These are phyloP conservation scores for Isatis lusitanica DNA, from an alignment of 441 rosid species.

Conservation along the genomic window DNA sequence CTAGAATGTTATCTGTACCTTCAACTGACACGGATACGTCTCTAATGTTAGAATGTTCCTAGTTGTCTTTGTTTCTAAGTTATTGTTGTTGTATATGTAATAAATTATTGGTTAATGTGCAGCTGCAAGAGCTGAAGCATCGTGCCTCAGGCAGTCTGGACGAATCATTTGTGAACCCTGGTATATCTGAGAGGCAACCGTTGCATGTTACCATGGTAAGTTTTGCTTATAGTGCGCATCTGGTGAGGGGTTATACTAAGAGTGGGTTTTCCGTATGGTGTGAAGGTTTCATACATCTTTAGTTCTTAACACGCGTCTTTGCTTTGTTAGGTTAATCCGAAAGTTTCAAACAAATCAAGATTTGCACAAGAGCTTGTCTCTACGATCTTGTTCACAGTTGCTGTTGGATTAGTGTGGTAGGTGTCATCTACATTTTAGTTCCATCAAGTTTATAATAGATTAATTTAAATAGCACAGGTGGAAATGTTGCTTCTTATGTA, in stretches of 20 bases:
- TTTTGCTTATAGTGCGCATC: background rate
- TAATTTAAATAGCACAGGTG: background rate
- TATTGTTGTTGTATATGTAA: conserved; percentile 4
- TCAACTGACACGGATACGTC: background rate
- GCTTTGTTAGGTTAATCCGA: conserved; percentile 72
- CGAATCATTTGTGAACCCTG: conserved; percentile 75
- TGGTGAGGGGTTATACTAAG: background rate
- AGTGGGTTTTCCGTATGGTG: background rate
- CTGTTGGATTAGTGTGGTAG: conserved; percentile 84
- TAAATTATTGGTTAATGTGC: conserved; percentile 34
- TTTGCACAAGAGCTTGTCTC: conserved; percentile 87
- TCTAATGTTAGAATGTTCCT: background rate
- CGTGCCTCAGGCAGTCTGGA: conserved; percentile 72
- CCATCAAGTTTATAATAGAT: background rate
- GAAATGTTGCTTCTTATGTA: background rate
- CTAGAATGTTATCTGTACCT: background rate
- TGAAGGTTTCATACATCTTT: background rate
- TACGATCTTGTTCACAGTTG: conserved; percentile 84
- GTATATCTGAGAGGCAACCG: conserved; percentile 91
- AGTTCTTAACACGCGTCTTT: background rate
- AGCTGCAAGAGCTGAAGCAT: conserved; percentile 93
- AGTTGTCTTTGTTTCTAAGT: background rate
- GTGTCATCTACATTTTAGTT: conserved; percentile 22
- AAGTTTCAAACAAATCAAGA: conserved; percentile 77
- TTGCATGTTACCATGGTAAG: conserved; percentile 92